Conservation (phyloP, 495 filamentous ascomycete genomes). For the Neurospora sp. region DNA sequence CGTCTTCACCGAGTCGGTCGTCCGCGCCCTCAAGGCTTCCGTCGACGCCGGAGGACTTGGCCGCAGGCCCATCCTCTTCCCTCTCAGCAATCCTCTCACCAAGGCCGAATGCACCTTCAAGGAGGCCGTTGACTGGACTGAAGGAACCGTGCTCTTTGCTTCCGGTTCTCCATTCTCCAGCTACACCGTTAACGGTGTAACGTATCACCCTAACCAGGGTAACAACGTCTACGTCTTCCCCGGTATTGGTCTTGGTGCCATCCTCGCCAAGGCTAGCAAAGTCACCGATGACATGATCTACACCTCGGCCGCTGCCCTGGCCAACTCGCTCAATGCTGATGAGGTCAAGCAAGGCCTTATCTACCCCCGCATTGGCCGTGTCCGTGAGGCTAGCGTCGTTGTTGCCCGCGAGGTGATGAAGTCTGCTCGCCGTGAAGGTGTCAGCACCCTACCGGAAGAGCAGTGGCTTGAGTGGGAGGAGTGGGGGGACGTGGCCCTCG, state of each 20-base stretch:
- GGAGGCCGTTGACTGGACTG: constrained; percentile 77
- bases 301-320: constrained; percentile 74
- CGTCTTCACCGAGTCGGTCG: constrained; percentile 80
- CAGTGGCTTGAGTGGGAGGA: constrained; percentile 77
- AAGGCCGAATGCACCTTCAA: constrained; percentile 98
- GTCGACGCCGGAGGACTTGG: constrained; percentile 61
- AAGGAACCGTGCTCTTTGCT: constrained; percentile 85
- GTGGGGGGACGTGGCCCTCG: constrained; percentile 65
- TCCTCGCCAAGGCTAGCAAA: constrained; percentile 77
- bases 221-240: constrained; percentile 95
- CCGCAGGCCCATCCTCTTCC: constrained; percentile 79
- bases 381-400: constrained; percentile 77
- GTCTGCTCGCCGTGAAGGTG: constrained; percentile 55
- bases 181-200: constrained; percentile 52
- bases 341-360: constrained; percentile 75
- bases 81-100: constrained; percentile 84
- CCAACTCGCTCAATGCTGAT: constrained; percentile 63
- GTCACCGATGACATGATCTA: constrained; percentile 96
- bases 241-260: constrained; percentile 88
- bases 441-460: constrained; percentile 47
- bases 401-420: constrained; percentile 92
- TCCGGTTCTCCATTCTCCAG: constrained; percentile 87
- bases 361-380: constrained; percentile 88
- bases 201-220: constrained; percentile 83
- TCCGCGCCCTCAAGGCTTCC: constrained; percentile 63